phyloP scores from a whole-genome alignment of 176 grass and related monocot species.

The Carex pumila region DNA sequence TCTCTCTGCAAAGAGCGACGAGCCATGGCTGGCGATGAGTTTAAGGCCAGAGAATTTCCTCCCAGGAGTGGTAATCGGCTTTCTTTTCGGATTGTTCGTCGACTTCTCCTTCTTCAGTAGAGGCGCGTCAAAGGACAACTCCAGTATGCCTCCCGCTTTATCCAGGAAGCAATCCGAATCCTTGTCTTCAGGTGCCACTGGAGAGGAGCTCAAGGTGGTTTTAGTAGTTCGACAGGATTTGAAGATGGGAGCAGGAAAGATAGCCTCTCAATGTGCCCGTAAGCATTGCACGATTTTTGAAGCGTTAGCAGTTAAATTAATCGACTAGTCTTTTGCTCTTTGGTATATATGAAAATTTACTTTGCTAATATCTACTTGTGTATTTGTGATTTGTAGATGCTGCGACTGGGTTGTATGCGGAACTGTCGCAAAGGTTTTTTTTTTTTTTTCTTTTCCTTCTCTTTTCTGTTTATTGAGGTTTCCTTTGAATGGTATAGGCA shows the following conservation, averaged over 20 bases:
- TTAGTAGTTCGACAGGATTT: conserved; percentile 83
- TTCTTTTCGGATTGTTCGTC: conserved; percentile 59
- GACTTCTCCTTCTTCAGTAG: conserved; percentile 51
- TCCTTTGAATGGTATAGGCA: background rate
- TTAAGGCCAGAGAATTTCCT: conserved; percentile 58
- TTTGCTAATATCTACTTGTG: background rate
- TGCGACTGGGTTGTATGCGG: conserved; percentile 79
- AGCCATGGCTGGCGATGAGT: conserved; percentile 77
- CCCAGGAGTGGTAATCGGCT: conserved; percentile 64
- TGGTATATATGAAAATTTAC: background rate
- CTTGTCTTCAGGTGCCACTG: background rate
- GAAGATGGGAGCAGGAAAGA: conserved; percentile 89
- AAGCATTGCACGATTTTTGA: conserved; percentile 1
- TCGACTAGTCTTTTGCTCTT: background rate
- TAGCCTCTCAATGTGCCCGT: conserved; percentile 63
- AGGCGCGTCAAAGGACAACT: conserved; percentile 11
- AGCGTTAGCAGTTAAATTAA: background rate
- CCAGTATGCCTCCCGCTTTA: conserved; percentile 19
- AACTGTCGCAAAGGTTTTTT: conserved; percentile 64
- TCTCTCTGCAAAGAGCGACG: conserved; percentile 29
- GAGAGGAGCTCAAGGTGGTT: conserved; percentile 96
- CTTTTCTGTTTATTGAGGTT: background rate
- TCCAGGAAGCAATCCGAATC: conserved; percentile 35
- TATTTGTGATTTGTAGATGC: conserved; percentile 56
- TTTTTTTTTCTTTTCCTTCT: too few relatives aligned